Evolutionary conservation across 768 basidiomycete species (phyloP), one percentile per base, ranked within the genome.

Genomic region (Obba rivulosa): DNA sequence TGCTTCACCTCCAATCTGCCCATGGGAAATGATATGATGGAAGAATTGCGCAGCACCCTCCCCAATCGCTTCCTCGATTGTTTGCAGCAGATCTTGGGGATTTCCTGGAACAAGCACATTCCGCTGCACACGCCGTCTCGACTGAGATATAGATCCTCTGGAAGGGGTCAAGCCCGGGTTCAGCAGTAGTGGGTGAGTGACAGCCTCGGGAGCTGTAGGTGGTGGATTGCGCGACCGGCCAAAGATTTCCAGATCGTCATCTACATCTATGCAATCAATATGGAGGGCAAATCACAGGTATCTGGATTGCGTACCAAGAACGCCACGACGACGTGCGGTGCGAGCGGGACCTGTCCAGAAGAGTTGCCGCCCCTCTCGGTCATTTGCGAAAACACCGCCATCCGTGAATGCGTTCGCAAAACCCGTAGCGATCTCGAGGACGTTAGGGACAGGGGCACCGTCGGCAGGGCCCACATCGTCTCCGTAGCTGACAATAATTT

Each of bases 11-110:
- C 74, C 75, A 14, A 49, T 34, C 16, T 75, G 72, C 22, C 79
- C 71, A 42, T 80, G 80, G 42, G 78, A 73, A 56, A 94, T 78
- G 40, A 95, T 76, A 41, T 92, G 86, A 46, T 93, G 87, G 57
- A 96, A 78, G 22, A 93, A 71, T 58, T 93, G 91, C 16, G 85
- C 75, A 8, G 87, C 87, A 21, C 87, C 86, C 9, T 81, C 81
- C 0, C 89, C 88, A 46, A 94, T 80, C 46, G 92, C 79, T 50
- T 85, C 81, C 51, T 92, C 85, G 37, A 96, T 80, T 14, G 83
- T 86, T 51, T 85, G 81, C 20, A 90, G 67, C 37, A 92, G 70
- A 40, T 87, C 83, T 34, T 63, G 58, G 35, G 64, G 64, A 51
- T 56, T 65, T 41, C 69, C 75, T 43, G 57, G 59, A 14, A 75